A percentile compares a stretch with the other conserved stretches of the same genome.
Evolutionary conservation across 225 moss, liverwort and hornwort species (phyloP).

Genomic region (Ulota crispa): DNA sequence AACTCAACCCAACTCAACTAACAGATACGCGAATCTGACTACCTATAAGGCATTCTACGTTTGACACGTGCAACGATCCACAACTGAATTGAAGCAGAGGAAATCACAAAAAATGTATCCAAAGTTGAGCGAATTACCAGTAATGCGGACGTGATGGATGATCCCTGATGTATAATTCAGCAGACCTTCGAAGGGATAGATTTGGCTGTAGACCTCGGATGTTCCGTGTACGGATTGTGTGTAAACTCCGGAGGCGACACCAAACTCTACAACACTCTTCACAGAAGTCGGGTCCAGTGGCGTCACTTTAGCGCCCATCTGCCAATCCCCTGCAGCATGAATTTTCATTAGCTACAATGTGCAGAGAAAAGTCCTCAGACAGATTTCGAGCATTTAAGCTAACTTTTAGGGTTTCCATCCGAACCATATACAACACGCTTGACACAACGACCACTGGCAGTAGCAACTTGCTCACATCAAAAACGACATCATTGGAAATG

Average conservation of each 20-base stretch:
- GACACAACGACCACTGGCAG: neutral
- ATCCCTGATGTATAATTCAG: constrained; percentile 80
- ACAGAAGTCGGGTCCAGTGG: constrained; percentile 68
- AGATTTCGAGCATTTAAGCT: neutral
- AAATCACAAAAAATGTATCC: no score
- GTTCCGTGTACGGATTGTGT: constrained; percentile 47
- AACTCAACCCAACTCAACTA: neutral
- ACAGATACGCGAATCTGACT: neutral
- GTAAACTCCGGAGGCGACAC: constrained; percentile 41
- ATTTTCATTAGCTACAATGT: neutral
- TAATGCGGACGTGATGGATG: constrained; percentile 80
- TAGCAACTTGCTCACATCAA: neutral
- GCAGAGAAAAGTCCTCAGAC: neutral
- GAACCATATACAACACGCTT: neutral
- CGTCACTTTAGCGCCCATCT: constrained; percentile 63
- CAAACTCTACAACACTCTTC: constrained; percentile 62
- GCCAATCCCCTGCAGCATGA: constrained; percentile 64
- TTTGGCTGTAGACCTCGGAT: constrained; percentile 67
- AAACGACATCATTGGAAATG: neutral
- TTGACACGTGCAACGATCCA: neutral
- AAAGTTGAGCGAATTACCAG: constrained; percentile 32
- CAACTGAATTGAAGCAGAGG: neutral
- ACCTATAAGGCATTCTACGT: neutral
- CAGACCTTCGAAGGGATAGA: constrained; percentile 64
- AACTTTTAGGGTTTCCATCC: neutral